phyloP scores from a whole-genome alignment of 371 early-diverging fungal species.

The Sporodiniella umbellata region DNA sequence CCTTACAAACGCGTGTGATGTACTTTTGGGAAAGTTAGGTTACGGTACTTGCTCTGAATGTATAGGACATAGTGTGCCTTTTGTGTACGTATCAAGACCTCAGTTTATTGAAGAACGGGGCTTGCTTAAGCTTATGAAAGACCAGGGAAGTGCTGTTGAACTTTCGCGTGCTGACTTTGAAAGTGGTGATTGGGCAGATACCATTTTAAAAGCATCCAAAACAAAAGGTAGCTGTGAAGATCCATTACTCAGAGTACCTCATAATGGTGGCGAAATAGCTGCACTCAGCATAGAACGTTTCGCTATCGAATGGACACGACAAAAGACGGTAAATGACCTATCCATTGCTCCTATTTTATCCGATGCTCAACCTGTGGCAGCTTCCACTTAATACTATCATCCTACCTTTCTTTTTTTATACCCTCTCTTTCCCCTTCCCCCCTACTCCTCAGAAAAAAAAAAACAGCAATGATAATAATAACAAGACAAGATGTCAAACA shows the following conservation, averaged over 20 bases:
- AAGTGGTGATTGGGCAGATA: constrained; percentile 27
- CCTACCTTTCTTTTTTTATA: not conserved
- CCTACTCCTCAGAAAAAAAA: not conserved
- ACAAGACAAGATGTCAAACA: not conserved
- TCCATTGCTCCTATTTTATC: not conserved
- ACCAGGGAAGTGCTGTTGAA: constrained; percentile 63
- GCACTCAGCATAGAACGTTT: constrained; percentile 45
- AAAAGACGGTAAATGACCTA: constrained; percentile 1
- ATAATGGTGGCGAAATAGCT: constrained; percentile 58
- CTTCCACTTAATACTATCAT: not conserved
- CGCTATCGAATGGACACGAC: constrained; percentile 37
- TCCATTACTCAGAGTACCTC: constrained; percentile 36
- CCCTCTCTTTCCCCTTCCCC: not conserved
- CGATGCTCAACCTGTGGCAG: not conserved
- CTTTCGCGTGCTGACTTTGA: constrained; percentile 63
- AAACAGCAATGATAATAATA: not conserved
- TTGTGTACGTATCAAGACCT: constrained; percentile 76
- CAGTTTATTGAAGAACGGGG: constrained; percentile 81
- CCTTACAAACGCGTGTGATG: constrained; percentile 70
- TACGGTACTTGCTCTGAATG: constrained; percentile 84
- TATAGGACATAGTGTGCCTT: constrained; percentile 67
- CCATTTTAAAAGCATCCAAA: constrained; percentile 53
- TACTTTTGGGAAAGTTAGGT: constrained; percentile 75
- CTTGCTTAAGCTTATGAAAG: constrained; percentile 60
- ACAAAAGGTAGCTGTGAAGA: constrained; percentile 37